Evolutionary conservation across 2,329 filamentous ascomycete genomes (phyloP).

Genomic region (Periconia sp.): DNA sequence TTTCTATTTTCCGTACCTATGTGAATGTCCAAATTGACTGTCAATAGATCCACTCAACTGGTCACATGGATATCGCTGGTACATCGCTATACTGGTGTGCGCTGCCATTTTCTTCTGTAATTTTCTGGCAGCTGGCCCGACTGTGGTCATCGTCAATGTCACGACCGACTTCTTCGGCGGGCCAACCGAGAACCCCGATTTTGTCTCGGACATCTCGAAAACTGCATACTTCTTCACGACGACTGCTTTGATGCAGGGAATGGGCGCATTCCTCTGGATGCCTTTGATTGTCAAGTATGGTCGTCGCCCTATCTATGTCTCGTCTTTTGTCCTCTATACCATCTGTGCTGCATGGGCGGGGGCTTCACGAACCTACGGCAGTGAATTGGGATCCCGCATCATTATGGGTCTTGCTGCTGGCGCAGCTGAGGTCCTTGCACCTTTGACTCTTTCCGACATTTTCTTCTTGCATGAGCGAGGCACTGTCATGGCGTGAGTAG

Average conservation of each 20-base stretch:
- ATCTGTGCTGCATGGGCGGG: conserved; percentile 25
- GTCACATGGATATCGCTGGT: conserved; percentile 55
- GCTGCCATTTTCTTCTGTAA: conserved; percentile 63
- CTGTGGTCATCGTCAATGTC: conserved; percentile 57
- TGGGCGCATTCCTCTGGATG: conserved; percentile 47
- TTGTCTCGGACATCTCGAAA: conserved; percentile 47
- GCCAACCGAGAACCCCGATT: conserved; percentile 29
- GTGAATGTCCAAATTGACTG: neutral
- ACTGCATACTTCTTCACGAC: conserved; percentile 62
- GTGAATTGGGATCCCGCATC: too few relatives aligned
- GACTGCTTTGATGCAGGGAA: conserved; percentile 57
- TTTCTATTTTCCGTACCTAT: neutral
- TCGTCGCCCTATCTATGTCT: conserved; percentile 41
- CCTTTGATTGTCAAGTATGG: conserved; percentile 47
- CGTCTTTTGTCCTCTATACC: conserved; percentile 26
- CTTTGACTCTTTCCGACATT: too few relatives aligned
- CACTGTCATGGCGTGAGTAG: too few relatives aligned
- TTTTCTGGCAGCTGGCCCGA: conserved; percentile 62
- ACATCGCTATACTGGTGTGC: conserved; percentile 58
- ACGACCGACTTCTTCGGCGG: conserved; percentile 56
- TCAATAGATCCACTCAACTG: conserved; percentile 9
- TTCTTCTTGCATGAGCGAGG: too few relatives aligned
- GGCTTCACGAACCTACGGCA: too few relatives aligned
- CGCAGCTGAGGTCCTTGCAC: too few relatives aligned
- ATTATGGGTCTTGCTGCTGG: too few relatives aligned